Percentiles rank a stretch among this genome's conserved stretches.
Conservation (phyloP, 106 monocot species). For the Iris macrosiphon region DNA sequence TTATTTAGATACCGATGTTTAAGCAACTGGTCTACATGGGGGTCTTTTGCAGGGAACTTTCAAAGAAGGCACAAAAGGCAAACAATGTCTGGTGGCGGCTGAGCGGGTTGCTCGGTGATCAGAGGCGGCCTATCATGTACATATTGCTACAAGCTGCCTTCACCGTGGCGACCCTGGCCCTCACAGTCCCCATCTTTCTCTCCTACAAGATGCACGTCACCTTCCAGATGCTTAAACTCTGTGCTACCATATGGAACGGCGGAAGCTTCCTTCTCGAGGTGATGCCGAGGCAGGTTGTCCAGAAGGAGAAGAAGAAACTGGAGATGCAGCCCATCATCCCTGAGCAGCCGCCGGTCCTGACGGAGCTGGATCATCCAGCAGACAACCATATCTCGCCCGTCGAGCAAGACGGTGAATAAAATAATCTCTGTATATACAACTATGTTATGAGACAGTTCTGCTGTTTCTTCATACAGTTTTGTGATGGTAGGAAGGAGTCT, state of each 20-base stretch:
- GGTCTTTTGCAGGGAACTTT: constrained; percentile 63
- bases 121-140: constrained; percentile 80
- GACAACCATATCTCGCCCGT: background rate
- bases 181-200: constrained; percentile 83
- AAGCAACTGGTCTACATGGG: too few relatives aligned
- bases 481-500: too few relatives aligned
- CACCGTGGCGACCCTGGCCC: constrained; percentile 85
- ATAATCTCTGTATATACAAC: too few relatives aligned
- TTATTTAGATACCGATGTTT: too few relatives aligned
- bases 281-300: constrained; percentile 74
- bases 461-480: too few relatives aligned
- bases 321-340: constrained; percentile 53
- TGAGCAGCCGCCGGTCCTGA: constrained; percentile 12
- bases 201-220: constrained; percentile 67
- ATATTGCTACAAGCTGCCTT: constrained; percentile 78
- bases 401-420: constrained; percentile 3
- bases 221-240: constrained; percentile 82
- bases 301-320: constrained; percentile 80
- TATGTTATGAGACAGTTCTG: too few relatives aligned
- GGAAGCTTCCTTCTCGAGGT: constrained; percentile 79
- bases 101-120: constrained; percentile 77
- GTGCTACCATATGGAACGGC: constrained; percentile 82
- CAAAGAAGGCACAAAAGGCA: constrained; percentile 95
- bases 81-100: constrained; percentile 92
- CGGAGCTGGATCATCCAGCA: background rate